Evolutionary conservation across 2,329 filamentous ascomycete species (phyloP).

Genomic region (Apiospora arundinis): DNA sequence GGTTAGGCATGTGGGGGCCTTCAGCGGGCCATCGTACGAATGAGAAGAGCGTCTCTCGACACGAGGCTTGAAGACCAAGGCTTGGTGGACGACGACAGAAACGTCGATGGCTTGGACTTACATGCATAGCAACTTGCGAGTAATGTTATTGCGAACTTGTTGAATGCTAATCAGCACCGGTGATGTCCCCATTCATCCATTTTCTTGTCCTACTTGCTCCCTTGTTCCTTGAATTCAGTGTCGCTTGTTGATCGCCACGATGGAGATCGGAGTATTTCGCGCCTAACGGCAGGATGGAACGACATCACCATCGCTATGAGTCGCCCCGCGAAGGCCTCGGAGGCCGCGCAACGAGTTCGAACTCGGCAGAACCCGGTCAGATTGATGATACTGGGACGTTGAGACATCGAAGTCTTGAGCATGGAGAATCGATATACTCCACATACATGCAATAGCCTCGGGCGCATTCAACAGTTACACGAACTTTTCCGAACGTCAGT

Average conservation of each 20-base stretch:
- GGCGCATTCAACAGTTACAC: not conserved
- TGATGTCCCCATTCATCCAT: not conserved
- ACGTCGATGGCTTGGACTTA: not conserved
- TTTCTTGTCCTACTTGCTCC: not conserved
- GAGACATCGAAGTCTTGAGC: not conserved
- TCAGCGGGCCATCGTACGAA: not conserved
- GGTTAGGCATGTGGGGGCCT: constrained; percentile 9
- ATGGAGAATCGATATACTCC: not conserved
- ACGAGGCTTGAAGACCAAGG: not conserved
- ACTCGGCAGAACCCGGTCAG: not conserved
- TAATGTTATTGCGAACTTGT: not conserved
- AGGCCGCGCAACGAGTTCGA: not conserved
- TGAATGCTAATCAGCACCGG: not conserved
- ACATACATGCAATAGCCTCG: not conserved
- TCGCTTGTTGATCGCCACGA: constrained; percentile 5
- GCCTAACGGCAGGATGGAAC: not conserved
- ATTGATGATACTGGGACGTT: not conserved
- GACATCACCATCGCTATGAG: not conserved
- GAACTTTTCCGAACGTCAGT: not conserved
- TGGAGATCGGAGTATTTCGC: not conserved
- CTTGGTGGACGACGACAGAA: constrained; percentile 1
- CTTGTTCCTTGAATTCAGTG: not conserved
- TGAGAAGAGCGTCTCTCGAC: constrained; percentile 7
- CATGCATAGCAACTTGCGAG: not conserved
- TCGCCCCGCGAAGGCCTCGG: not conserved